These are phyloP conservation scores for Phytophthora aleatoria DNA, from an alignment of 352 stramenopile genomes.

Conservation along the genomic window DNA sequence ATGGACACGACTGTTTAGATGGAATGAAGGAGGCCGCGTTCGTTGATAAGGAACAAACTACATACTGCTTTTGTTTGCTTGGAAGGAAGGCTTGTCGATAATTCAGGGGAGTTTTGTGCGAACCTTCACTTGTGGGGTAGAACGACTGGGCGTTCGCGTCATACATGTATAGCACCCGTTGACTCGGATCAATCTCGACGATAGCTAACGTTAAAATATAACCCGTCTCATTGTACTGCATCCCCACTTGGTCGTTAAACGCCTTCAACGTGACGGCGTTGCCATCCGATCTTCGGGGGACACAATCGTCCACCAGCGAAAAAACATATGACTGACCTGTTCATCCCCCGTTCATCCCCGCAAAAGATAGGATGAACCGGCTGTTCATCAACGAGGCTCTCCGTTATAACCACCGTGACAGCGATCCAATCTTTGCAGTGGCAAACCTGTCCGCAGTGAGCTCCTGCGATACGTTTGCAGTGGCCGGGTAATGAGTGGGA, in stretches of 20 bases:
- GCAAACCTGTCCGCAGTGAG: neutral
- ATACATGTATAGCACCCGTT: neutral
- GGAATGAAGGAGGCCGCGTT: neutral
- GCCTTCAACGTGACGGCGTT: no score
- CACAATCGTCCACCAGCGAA: neutral
- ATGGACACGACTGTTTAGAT: slow-evolving; percentile 27
- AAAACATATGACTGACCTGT: slow-evolving; percentile 4
- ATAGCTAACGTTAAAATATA: no score
- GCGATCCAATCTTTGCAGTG: neutral
- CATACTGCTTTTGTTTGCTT: no score
- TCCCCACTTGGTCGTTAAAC: no score
- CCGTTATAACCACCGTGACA: neutral
- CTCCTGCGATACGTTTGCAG: neutral
- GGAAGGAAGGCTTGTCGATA: no score
- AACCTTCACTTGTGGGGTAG: neutral
- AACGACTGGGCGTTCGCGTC: neutral
- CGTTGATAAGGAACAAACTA: no score
- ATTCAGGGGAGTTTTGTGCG: no score
- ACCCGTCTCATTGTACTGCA: no score
- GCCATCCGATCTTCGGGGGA: neutral
- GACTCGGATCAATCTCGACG: neutral
- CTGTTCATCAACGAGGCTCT: slow-evolving; percentile 1
- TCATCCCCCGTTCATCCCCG: neutral
- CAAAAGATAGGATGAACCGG: slow-evolving; percentile 15
- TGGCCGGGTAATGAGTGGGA: neutral